phyloP scores from a whole-genome alignment of 345 rosid genomes.

The Dimocarpus longan region DNA sequence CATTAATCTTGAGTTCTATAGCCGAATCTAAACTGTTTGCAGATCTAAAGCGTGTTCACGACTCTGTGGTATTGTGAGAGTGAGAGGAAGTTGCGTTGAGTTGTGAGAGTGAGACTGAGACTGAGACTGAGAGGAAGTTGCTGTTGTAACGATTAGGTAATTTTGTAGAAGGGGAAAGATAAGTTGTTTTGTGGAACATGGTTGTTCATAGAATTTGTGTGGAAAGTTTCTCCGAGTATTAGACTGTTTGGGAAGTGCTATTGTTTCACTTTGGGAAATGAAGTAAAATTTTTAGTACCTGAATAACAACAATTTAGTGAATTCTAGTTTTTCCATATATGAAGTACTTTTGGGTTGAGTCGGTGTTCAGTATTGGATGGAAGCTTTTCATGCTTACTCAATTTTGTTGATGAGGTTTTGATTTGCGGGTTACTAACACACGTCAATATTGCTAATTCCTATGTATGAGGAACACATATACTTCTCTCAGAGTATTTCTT shows the following conservation, averaged over 20 bases:
- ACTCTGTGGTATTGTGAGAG: not conserved
- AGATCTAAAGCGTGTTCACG: not conserved
- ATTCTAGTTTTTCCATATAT: not conserved
- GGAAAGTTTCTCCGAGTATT: not conserved
- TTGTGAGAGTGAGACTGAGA: not conserved
- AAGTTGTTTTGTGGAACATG: not conserved
- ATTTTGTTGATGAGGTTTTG: not conserved
- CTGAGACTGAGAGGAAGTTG: not conserved
- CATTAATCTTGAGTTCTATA: not conserved
- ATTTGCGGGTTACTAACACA: conserved; percentile 1
- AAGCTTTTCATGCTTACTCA: not conserved
- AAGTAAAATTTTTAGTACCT: not conserved
- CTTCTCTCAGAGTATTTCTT: not conserved
- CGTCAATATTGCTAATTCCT: not conserved
- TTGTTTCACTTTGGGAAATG: not conserved
- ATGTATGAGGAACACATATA: not conserved
- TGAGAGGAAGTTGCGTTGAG: not conserved
- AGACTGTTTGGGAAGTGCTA: not conserved
- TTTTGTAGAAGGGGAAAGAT: not conserved
- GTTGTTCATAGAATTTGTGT: not conserved
- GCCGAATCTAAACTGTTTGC: not conserved
- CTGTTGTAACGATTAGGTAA: not conserved
- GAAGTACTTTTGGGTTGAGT: not conserved
- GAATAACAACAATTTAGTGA: not conserved
- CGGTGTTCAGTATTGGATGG: not conserved